phyloP scores from a whole-genome alignment of 2,329 filamentous ascomycete genomes.

The Clonostachys rhizophaga region DNA sequence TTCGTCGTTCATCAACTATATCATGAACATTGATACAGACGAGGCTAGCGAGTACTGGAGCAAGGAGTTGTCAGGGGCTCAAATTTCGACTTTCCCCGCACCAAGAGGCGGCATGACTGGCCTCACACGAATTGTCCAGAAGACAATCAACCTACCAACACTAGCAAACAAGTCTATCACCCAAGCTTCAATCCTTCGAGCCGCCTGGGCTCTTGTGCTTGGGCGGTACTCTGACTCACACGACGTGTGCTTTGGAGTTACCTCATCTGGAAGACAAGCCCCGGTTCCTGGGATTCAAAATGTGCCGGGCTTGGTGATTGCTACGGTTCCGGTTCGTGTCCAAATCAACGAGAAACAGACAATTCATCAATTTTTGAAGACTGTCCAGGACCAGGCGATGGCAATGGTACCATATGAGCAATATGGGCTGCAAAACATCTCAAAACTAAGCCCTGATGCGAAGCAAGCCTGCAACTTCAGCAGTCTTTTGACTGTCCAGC shows the following conservation, averaged over 20 bases:
- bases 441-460: slow-evolving; percentile 2
- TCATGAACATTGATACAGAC: slow-evolving; percentile 1
- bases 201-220: slow-evolving; percentile 2
- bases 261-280: too few species aligned
- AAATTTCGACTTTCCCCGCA: not conserved
- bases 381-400: slow-evolving; percentile 7
- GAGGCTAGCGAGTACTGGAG: slow-evolving; percentile 4
- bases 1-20: slow-evolving; percentile 3
- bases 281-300: too few species aligned
- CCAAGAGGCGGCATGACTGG: too few species aligned
- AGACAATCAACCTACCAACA: not conserved
- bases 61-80: slow-evolving; percentile 1
- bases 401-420: slow-evolving; percentile 10
- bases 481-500: slow-evolving; percentile 2
- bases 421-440: slow-evolving; percentile 7
- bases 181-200: slow-evolving; percentile 9
- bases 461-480: slow-evolving; percentile 3
- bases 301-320: slow-evolving; percentile 4
- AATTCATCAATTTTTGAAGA: slow-evolving; percentile 32
- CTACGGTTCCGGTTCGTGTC: slow-evolving; percentile 15
- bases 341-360: slow-evolving; percentile 14
- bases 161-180: slow-evolving; percentile 3
- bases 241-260: too few species aligned
- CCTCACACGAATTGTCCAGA: not conserved
- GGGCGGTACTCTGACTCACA: too few species aligned